Evolutionary conservation across 2,329 filamentous ascomycete species (phyloP).

Genomic region (Parasarocladium wereldwijsianum): DNA sequence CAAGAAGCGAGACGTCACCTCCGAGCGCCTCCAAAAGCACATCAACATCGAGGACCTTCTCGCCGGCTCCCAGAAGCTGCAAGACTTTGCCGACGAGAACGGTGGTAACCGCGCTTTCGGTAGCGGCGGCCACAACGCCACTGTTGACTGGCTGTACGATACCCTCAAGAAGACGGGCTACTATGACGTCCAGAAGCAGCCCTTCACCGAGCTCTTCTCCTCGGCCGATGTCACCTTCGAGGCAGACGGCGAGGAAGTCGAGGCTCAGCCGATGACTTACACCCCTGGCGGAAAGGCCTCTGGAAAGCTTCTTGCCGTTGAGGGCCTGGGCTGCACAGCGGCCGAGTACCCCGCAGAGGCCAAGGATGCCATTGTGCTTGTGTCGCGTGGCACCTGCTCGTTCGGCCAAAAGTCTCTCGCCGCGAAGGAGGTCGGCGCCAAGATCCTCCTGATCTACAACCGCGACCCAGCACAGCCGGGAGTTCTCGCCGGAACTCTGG

Average conservation of each 20-base stretch:
- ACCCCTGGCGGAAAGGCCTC: constrained; percentile 30
- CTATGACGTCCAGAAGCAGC: constrained; percentile 29
- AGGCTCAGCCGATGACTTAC: constrained; percentile 26
- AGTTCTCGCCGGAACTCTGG: constrained; percentile 36
- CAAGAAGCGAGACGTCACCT: constrained; percentile 20
- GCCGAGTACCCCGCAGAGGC: constrained; percentile 38
- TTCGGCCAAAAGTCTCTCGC: constrained; percentile 42
- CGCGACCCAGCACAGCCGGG: constrained; percentile 43
- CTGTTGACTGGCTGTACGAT: constrained; percentile 28
- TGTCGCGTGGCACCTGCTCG: constrained; percentile 42
- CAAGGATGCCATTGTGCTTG: constrained; percentile 40
- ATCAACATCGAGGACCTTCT: constrained; percentile 26
- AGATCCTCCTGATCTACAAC: constrained; percentile 46
- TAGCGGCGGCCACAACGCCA: constrained; percentile 28
- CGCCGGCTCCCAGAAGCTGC: constrained; percentile 26
- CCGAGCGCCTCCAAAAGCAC: constrained; percentile 21
- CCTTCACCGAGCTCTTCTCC: constrained; percentile 24
- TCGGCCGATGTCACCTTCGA: constrained; percentile 16
- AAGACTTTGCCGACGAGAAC: constrained; percentile 26
- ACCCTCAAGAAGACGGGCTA: constrained; percentile 21
- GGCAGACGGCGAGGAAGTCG: constrained; percentile 14
- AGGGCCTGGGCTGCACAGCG: constrained; percentile 36
- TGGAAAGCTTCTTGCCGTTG: constrained; percentile 27
- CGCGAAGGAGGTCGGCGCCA: constrained; percentile 42
- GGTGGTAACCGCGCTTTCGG: constrained; percentile 28